Base-by-base conservation (phyloP, 106 monocot species). In the Phalaenopsis equestris region DNA sequence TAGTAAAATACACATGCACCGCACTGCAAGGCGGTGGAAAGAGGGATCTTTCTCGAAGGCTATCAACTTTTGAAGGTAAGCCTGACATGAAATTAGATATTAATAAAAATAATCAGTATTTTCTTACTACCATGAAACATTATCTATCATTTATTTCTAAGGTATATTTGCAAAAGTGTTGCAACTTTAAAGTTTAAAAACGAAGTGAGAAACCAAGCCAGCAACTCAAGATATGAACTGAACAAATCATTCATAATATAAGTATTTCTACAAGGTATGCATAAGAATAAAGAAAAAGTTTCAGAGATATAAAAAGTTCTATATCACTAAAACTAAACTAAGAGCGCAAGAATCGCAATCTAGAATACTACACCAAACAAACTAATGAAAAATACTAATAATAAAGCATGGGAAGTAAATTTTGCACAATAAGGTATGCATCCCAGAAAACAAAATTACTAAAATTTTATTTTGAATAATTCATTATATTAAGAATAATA, bases 1-100 rank as follows among this genome's bases (percentile, higher is more conserved):
- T 70, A 99, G 76, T 78, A 95, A 89, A 80, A 79, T 83, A 78
- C 98, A 98, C 79, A 94, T 81, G 82, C 98, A 98, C n/a, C 92
- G 89, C 80, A 98, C 84, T 73, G 86, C 90, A 80, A 87, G 80
- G 74, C 86, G 80, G 55, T 80, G 80, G 49, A 89, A 92, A 79
- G 76, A 64, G 5, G 83, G 83, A 42, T 86, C 79, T 79, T 87
- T 94, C 84, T 92, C 89, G 75, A 98, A 83, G 9, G 73, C 75
- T 42, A 88, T 80, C 79, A 98, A 37, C 77, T 83, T 92, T 77
- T 83, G 72, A 30, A 98, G 86, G 76, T 93, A 96, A 67, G 91
- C 83, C 95, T 96, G 89, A 42, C 41, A 74, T 76, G 49, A 76
- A 49, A 76, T 76, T 23, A 49, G 4, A 15, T 19, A 42, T 45